Base-by-base conservation (phyloP, 176 grass and related monocot genomes). In the Puccinellia tenuiflora region DNA sequence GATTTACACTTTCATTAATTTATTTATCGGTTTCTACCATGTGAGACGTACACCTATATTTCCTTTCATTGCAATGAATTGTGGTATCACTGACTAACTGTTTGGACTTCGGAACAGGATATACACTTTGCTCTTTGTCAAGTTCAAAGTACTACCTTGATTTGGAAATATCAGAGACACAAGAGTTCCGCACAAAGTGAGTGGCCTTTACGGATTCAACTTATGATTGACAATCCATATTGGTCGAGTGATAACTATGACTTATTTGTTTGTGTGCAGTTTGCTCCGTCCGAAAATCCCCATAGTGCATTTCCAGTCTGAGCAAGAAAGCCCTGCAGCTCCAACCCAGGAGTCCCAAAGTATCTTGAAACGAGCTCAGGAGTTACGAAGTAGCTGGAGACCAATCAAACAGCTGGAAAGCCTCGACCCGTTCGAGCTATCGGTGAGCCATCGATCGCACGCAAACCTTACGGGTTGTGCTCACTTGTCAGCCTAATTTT, bases 141-240 rank as follows among this genome's bases (percentile, higher is more conserved):
- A 16, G 9, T 51, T 83, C 81, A 50, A 64, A 38, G 40, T 83
- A 63, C 70, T 83, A 83, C 45, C 55, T 75, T 21, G 55, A 83
- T 83, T 26, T 83, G 70, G 70, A 83, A 83, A 82, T 82, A 82
- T 34, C 79, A 43, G 50, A 82, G 56, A 55, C 35, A 34, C 55
- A 84, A 51, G 55, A 84, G 50, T 64, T 84, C 30, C 5, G 56
- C 62, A 42, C 3, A 2, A 84, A 84, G 56, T 84, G 70, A 39
- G 65, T 39, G 65, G 65, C 33, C 20, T 39, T 9, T 39, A 68
- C 18, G 3, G 65, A n/a, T 34, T n/a, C 2, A n/a, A 40, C 20
- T 22, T 9, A 2, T 31, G 28, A 66, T 37, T 37, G 63, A 1
- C 37, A 66, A 39, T 68, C 65, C 9, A 39, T 1, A 20, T 40